phyloP scores from a whole-genome alignment of 2,329 filamentous ascomycete species.

The Albifimbria verrucaria region DNA sequence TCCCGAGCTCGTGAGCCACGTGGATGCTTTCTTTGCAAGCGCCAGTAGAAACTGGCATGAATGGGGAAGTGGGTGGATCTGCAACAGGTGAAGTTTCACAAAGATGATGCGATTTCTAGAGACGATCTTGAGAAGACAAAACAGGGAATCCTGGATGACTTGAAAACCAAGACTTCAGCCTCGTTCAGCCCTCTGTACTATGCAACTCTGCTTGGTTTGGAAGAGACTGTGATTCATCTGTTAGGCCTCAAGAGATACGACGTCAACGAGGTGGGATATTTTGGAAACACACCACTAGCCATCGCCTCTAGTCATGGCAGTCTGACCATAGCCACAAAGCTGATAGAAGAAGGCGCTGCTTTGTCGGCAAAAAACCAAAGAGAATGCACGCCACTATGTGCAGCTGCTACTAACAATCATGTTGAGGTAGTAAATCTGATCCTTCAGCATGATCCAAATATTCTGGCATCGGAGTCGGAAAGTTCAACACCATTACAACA shows the following conservation, averaged over 20 bases:
- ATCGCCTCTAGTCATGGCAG: neutral
- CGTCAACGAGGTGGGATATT: neutral
- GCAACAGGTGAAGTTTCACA: neutral
- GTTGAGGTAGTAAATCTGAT: neutral
- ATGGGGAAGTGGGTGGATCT: neutral
- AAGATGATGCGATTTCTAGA: neutral
- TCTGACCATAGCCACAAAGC: neutral
- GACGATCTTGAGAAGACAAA: neutral
- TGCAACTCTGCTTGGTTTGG: neutral
- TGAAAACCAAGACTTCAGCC: neutral
- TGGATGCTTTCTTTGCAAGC: neutral
- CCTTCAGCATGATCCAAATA: neutral
- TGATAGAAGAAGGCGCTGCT: neutral
- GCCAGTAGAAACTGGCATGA: neutral
- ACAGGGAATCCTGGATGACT: neutral
- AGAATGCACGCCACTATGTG: neutral
- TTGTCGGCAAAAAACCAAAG: neutral
- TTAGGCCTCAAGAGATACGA: neutral
- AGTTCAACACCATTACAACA: no score
- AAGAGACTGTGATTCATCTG: neutral
- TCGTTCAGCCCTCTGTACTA: neutral
- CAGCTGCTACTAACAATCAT: neutral
- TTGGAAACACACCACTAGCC: neutral
- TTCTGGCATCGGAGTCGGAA: no score
- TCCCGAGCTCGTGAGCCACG: neutral